These are phyloP conservation scores for Botrytis fragariae DNA, from an alignment of 2,329 filamentous ascomycete species.

Conservation along the genomic window DNA sequence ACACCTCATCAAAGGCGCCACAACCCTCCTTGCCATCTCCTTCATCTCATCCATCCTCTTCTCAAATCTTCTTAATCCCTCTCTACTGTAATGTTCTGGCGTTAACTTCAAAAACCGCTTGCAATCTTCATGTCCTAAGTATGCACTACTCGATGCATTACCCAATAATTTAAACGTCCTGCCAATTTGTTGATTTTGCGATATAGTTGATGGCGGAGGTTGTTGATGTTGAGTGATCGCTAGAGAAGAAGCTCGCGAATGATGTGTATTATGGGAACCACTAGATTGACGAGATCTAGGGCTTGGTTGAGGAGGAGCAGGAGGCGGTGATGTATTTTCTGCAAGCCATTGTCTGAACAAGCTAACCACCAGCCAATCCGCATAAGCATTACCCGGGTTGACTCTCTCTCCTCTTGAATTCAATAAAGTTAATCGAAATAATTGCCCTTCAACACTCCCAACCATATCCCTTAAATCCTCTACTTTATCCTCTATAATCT, in stretches of 20 bases:
- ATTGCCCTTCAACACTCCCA: constrained; percentile 71
- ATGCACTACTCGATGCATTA: constrained; percentile 54
- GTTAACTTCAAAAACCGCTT: constrained; percentile 85
- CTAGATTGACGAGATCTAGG: constrained; percentile 35
- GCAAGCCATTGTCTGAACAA: constrained; percentile 92
- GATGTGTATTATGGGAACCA: constrained; percentile 31
- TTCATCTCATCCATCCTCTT: constrained; percentile 87
- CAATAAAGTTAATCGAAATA: constrained; percentile 75
- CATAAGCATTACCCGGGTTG: constrained; percentile 71
- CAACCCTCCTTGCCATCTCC: constrained; percentile 74
- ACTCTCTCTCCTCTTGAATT: constrained; percentile 80
- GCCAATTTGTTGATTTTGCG: constrained; percentile 48
- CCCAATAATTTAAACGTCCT: constrained; percentile 78
- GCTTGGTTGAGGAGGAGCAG: constrained; percentile 36
- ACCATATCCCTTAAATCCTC: constrained; percentile 86
- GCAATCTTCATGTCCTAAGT: constrained; percentile 81
- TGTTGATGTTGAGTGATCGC: constrained; percentile 17
- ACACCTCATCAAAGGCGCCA: constrained; percentile 82
- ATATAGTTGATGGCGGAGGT: constrained; percentile 6
- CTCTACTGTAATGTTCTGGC: constrained; percentile 78
- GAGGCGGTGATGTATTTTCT: constrained; percentile 78
- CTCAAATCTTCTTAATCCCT: constrained; percentile 84
- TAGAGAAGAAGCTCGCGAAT: constrained; percentile 48
- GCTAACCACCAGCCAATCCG: constrained; percentile 86
- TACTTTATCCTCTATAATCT: constrained; percentile 92